Evolutionary conservation across 495 filamentous ascomycete genomes (phyloP).

Genomic region (Neurospora tetraspora): DNA sequence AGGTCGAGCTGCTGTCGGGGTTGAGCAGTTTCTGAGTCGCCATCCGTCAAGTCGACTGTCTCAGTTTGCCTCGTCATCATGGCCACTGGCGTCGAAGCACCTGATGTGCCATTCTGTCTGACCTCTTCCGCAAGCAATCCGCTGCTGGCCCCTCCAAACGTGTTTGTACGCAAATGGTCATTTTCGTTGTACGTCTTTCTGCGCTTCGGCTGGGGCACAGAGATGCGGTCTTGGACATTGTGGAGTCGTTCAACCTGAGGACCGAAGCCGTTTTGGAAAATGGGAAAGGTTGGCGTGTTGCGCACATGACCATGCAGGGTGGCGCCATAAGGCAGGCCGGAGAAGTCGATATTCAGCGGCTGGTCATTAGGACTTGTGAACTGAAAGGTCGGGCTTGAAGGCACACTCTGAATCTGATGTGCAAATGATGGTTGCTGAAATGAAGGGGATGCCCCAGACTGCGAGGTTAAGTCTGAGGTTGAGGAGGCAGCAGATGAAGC

Average conservation of each 20-base stretch:
- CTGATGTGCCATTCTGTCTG: constrained; percentile 43
- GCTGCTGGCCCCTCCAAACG: constrained; percentile 36
- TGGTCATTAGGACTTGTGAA: constrained; percentile 28
- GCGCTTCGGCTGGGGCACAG: constrained; percentile 51
- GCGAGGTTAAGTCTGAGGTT: constrained; percentile 4
- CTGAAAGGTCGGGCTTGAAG: constrained; percentile 23
- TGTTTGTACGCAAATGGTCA: constrained; percentile 26
- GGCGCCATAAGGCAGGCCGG: constrained; percentile 4
- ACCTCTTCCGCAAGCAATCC: constrained; percentile 56
- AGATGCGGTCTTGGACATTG: constrained; percentile 54
- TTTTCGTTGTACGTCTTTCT: constrained; percentile 46
- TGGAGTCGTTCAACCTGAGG: constrained; percentile 59
- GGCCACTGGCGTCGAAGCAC: constrained; percentile 10
- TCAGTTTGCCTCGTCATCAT: constrained; percentile 10
- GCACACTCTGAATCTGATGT: neutral
- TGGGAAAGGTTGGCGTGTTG: constrained; percentile 7
- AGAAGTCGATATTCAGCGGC: constrained; percentile 9
- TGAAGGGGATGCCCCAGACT: constrained; percentile 4
- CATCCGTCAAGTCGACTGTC: constrained; percentile 59
- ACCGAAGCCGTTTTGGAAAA: constrained; percentile 28
- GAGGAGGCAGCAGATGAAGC: constrained; percentile 2
- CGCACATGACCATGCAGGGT: neutral
- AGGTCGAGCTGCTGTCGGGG: constrained; percentile 39
- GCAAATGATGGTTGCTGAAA: constrained; percentile 1
- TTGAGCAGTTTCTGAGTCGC: constrained; percentile 45